phyloP scores from a whole-genome alignment of 108 stramenopile species.

The Stephanodiscus minutulus region DNA sequence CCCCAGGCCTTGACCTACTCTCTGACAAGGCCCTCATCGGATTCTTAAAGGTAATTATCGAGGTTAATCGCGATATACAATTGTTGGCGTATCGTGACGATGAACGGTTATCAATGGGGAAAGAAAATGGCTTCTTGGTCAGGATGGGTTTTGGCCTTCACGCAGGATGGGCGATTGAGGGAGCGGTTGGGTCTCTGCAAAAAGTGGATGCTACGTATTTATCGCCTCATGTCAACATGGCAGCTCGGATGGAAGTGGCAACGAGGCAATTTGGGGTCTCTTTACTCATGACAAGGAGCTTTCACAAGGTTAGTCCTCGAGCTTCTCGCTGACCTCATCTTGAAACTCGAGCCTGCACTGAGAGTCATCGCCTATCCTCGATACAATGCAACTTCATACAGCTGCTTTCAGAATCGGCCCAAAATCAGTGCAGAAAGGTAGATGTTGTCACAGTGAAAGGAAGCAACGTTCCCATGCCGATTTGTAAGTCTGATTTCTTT shows the following conservation, averaged over 20 bases:
- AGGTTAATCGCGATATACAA: conserved; percentile 75
- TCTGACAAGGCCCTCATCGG: conserved; percentile 83
- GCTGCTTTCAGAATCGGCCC: conserved; percentile 67
- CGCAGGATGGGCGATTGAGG: conserved; percentile 97
- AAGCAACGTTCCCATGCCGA: conserved; percentile 69
- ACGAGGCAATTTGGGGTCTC: conserved; percentile 86
- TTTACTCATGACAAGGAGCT: conserved; percentile 59
- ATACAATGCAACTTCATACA: conserved; percentile 13
- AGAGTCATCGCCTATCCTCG: neutral
- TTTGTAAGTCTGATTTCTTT: no score
- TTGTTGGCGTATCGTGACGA: conserved; percentile 71
- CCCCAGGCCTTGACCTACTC: conserved; percentile 68
- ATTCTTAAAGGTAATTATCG: conserved; percentile 81
- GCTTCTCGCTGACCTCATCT: neutral
- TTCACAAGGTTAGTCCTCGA: conserved; percentile 35
- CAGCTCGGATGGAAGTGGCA: conserved; percentile 92
- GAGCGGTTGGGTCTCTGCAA: conserved; percentile 89
- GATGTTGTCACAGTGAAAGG: conserved; percentile 90
- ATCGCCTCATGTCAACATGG: conserved; percentile 96
- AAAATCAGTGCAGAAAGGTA: conserved; percentile 64
- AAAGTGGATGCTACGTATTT: conserved; percentile 97
- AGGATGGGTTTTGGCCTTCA: conserved; percentile 91
- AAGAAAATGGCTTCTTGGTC: conserved; percentile 43
- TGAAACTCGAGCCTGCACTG: neutral
- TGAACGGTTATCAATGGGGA: conserved; percentile 20